Evolutionary conservation across 805 yeast genomes (phyloP).

Genomic region (Tetrapisispora iriomotensis): DNA sequence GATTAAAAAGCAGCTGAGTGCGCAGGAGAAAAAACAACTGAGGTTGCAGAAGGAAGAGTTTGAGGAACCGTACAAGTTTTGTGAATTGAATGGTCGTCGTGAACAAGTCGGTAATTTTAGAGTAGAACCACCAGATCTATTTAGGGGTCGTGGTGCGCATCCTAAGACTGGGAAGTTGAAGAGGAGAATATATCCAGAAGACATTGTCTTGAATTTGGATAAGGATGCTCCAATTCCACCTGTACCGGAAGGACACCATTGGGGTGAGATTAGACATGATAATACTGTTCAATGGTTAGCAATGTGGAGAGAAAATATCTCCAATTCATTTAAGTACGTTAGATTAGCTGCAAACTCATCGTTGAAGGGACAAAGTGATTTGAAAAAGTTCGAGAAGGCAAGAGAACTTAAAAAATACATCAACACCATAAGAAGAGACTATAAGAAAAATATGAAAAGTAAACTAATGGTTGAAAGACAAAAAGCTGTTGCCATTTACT

Average conservation of each 20-base stretch:
- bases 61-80: slow-evolving; percentile 75
- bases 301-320: slow-evolving; percentile 92
- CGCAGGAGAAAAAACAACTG: slow-evolving; percentile 65
- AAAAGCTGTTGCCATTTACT: slow-evolving; percentile 86
- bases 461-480: slow-evolving; percentile 78
- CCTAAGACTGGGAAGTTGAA: slow-evolving; percentile 92
- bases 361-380: slow-evolving; percentile 83
- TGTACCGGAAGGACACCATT: slow-evolving; percentile 77
- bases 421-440: slow-evolving; percentile 64
- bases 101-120: slow-evolving; percentile 91
- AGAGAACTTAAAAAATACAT: slow-evolving; percentile 70
- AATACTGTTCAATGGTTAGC: slow-evolving; percentile 92
- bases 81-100: slow-evolving; percentile 74
- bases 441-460: slow-evolving; percentile 57
- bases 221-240: slow-evolving; percentile 61
- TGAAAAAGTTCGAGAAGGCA: slow-evolving; percentile 87
- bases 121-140: slow-evolving; percentile 93
- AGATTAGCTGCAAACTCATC: slow-evolving; percentile 86
- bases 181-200: slow-evolving; percentile 81
- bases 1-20: slow-evolving; percentile 56
- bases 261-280: slow-evolving; percentile 89
- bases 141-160: slow-evolving; percentile 94
- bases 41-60: slow-evolving; percentile 62
- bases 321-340: slow-evolving; percentile 76
- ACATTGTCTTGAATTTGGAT: slow-evolving; percentile 75